Percentiles rank a stretch among this genome's conserved stretches.
phyloP scores from a whole-genome alignment of 495 filamentous ascomycete genomes.

The Elasticomyces elasticus region DNA sequence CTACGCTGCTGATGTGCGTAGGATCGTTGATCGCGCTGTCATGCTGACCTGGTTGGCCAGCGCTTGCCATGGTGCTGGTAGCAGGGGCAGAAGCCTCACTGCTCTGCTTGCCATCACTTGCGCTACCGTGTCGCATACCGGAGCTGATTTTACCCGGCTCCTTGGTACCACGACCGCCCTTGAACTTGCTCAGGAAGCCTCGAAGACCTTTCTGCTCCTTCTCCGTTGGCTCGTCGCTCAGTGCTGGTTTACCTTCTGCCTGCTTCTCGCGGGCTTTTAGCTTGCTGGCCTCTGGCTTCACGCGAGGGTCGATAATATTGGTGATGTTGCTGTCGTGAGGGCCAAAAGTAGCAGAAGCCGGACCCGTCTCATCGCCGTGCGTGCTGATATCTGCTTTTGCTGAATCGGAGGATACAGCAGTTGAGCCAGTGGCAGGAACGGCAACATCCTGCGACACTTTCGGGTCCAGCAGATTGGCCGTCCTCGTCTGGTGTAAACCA shows the following conservation, averaged over 20 bases:
- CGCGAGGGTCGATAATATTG: constrained; percentile 25
- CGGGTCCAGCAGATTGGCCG: constrained; percentile 22
- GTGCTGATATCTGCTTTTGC: background rate
- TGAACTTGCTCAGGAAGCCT: constrained; percentile 16
- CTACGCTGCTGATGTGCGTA: background rate
- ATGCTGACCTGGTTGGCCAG: too few relatives aligned
- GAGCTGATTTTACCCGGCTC: background rate
- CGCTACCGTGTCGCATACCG: background rate
- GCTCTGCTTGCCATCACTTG: background rate
- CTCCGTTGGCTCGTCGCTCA: background rate
- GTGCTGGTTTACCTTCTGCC: background rate
- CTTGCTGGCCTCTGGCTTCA: constrained; percentile 23
- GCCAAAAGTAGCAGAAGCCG: constrained; percentile 13
- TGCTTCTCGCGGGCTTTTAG: constrained; percentile 16
- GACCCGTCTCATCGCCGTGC: background rate
- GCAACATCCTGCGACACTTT: constrained; percentile 5
- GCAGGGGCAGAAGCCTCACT: background rate
- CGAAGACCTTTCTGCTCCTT: constrained; percentile 17
- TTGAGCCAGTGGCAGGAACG: too few relatives aligned
- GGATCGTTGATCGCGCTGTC: background rate
- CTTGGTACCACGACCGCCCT: background rate
- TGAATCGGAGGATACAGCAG: background rate
- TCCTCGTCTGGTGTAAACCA: constrained; percentile 22
- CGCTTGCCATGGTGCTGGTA: background rate
- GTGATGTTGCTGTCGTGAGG: constrained; percentile 23